A percentile compares a stretch with the other conserved stretches of the same genome.
phyloP scores from a whole-genome alignment of 2,329 filamentous ascomycete species.

The Diaporthe velutina region DNA sequence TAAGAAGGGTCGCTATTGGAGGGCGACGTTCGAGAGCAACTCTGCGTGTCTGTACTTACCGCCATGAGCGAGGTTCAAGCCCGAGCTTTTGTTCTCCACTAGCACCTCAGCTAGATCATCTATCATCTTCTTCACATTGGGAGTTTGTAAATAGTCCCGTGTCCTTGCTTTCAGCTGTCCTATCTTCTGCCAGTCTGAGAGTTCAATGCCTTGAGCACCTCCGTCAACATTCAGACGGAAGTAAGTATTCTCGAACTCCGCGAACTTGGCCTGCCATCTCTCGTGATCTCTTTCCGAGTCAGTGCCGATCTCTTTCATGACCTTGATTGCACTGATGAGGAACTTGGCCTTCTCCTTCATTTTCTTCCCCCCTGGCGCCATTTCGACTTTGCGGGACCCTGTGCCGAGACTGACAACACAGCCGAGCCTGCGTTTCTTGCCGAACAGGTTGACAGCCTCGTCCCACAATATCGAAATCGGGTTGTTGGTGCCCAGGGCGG shows the following conservation, averaged over 20 bases:
- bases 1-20: too few species aligned
- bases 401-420: constrained; percentile 51
- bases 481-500: constrained; percentile 58
- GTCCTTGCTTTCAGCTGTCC: constrained; percentile 43
- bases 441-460: constrained; percentile 46
- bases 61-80: constrained; percentile 41
- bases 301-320: constrained; percentile 28
- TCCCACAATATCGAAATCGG: constrained; percentile 48
- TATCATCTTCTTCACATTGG: constrained; percentile 39
- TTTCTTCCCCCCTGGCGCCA: neutral
- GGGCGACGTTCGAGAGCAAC: too few species aligned
- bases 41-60: constrained; percentile 41
- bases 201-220: too few species aligned
- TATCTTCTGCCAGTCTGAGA: constrained; percentile 48
- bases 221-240: too few species aligned
- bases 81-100: too few species aligned
- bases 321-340: neutral
- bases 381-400: constrained; percentile 42
- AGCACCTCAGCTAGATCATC: constrained; percentile 43
- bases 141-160: constrained; percentile 41
- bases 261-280: too few species aligned
- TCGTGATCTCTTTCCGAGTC: constrained; percentile 44
- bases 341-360: constrained; percentile 35
- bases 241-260: too few species aligned
- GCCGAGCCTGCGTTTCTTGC: constrained; percentile 43